Evolutionary conservation across 202 grass and related monocot genomes (phyloP), one percentile per base, ranked within the genome.

Genomic region (Setaria italica): DNA sequence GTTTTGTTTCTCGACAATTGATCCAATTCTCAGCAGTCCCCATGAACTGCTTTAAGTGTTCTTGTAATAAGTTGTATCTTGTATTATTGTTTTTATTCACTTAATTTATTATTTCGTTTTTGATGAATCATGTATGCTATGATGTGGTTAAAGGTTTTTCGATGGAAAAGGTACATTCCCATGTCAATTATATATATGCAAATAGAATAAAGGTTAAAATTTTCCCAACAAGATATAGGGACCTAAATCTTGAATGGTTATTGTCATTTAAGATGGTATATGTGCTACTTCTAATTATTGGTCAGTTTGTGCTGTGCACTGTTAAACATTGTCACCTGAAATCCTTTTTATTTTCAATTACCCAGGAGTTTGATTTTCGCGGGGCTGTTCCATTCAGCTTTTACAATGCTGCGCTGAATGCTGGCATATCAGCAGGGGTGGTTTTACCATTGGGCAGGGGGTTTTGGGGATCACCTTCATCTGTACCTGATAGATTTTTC

Each of bases 291-390:
- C 12, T 20, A 58, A 58, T 42, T 70, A 58, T 37, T 56, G 64
- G 11, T 8, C 51, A 19, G 14, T 14, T 58, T 32, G 39, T 39
- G 50, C 14, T 70, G 35, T 77, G 20, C 13, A 60, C 66, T 17
- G 0, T 46, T 62, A 21, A 67, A 73, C 51, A 79, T 59, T 56
- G 54, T 82, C 12, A 64, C 25, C 81, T 41, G 51, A 55, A 74
- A 85, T 19, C 39, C 35, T n/a, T 15, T 71, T 62, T 80, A 69
- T 66, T 30, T n/a, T 8, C 4, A 64, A 64, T 70, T 80, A 42
- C 16, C 63, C 92, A 97, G 92, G 92, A 88, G 85, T 97, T 94
- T 80, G 90, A 97, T 94, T 35, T 93, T 74, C 82, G 80, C 7
- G 85, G 79, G 0, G 89, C 95, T 54, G 60, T 94, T 83, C 95